Percentiles rank a stretch among this genome's conserved stretches.
These are phyloP conservation scores for Penicillium verhagenii DNA, from an alignment of 495 filamentous ascomycete species.

Conservation along the genomic window DNA sequence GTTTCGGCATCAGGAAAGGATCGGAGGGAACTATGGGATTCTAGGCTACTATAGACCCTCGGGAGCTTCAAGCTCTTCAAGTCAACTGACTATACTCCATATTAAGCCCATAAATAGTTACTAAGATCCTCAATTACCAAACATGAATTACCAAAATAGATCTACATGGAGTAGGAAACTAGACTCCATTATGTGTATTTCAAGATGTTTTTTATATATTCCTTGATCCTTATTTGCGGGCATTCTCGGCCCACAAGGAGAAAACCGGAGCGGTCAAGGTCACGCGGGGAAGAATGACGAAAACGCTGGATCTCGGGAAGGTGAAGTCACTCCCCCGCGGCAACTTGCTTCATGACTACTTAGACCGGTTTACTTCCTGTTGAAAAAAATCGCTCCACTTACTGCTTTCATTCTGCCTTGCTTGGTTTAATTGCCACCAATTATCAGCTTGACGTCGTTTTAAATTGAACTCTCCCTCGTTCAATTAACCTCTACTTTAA, in stretches of 20 bases:
- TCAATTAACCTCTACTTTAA: neutral
- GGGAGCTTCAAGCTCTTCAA: neutral
- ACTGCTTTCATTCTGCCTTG: neutral
- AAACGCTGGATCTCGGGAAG: constrained; percentile 12
- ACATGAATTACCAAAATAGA: neutral
- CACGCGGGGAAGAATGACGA: constrained; percentile 27
- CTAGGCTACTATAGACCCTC: neutral
- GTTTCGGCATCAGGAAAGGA: constrained; percentile 1
- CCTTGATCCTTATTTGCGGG: neutral
- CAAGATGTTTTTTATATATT: neutral
- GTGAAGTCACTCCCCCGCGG: constrained; percentile 16
- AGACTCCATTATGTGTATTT: neutral
- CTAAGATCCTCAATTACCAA: too few relatives aligned
- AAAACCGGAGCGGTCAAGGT: constrained; percentile 21
- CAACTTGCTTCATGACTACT: constrained; percentile 8
- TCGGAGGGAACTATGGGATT: constrained; percentile 1
- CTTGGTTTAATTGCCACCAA: neutral
- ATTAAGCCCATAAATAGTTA: too few relatives aligned
- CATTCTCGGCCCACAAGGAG: constrained; percentile 6
- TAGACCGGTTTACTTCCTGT: constrained; percentile 20
- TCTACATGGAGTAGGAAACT: neutral
- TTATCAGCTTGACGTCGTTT: neutral
- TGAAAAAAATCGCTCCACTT: constrained; percentile 11
- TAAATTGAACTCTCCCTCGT: neutral
- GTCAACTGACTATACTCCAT: neutral